A percentile compares a stretch with the other conserved stretches of the same genome.
Evolutionary conservation across 495 filamentous ascomycete genomes (phyloP).

Genomic region (Viridothelium virens): DNA sequence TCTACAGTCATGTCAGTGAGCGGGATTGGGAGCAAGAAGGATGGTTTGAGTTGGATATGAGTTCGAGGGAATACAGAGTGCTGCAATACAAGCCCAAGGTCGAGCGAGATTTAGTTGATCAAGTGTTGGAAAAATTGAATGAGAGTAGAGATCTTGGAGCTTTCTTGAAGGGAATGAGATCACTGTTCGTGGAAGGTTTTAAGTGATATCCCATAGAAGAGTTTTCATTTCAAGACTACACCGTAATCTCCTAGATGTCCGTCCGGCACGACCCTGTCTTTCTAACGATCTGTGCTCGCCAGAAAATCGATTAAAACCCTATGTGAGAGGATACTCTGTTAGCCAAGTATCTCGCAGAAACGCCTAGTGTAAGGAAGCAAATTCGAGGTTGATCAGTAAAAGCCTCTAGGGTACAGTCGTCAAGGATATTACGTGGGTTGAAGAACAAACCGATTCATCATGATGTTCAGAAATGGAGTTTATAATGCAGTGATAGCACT

Average conservation of each 20-base stretch:
- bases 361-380: background rate
- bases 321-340: background rate
- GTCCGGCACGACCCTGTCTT: background rate
- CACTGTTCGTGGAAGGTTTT: conserved; percentile 60
- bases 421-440: conserved; percentile 11
- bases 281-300: background rate
- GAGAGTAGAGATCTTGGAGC: conserved; percentile 72
- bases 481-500: background rate
- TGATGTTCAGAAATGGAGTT: background rate
- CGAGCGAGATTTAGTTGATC: conserved; percentile 62
- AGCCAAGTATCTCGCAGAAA: background rate
- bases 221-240: background rate
- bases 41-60: conserved; percentile 84
- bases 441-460: conserved; percentile 9
- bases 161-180: conserved; percentile 88
- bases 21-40: conserved; percentile 81
- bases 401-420: conserved; percentile 5
- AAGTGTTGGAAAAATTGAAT: conserved; percentile 67
- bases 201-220: conserved; percentile 26
- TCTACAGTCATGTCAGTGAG: conserved; percentile 82
- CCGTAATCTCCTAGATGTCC: background rate
- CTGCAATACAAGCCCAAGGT: conserved; percentile 65
- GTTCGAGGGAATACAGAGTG: conserved; percentile 75
- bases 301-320: background rate
- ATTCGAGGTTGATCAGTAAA: background rate